Base-by-base conservation (phyloP, 1,284 basidiomycete genomes). In the Cerioporus squamosus region DNA sequence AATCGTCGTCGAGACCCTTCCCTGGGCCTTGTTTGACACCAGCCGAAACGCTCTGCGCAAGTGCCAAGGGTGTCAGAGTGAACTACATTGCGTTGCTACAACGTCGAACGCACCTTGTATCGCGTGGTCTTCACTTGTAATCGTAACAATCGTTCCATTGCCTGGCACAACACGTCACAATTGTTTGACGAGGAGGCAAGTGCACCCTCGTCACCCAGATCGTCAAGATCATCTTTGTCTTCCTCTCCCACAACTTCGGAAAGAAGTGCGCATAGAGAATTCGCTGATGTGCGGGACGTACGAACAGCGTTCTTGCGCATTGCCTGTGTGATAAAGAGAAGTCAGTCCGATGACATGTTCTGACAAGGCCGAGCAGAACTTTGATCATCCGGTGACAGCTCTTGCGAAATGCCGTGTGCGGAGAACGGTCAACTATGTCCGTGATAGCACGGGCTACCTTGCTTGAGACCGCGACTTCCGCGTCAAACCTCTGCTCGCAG, bases 371-470 rank as follows among this genome's bases (percentile, higher is more conserved):
- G 9, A 6, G 18, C 4, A n/a, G 31, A 71, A 87, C 89, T 77
- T 82, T 80, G 17, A 88, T 59, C 26, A 83, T 68, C 18, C 72
- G 73, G 48, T 67, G 68, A 64, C 77, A 81, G 60, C 71, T 76
- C 44, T 72, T 72, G 51, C 75, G 74, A 70, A 89, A 87, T 17
- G 57, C 57, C 2, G 66, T 53, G 61, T 84, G 78, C 2, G 73
- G 68, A 3, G 89, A 90, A 23, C 87, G 80, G 44, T 70, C 62
- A 42, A 81, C 75, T 47, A 91, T 83, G 38, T 75, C 75, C 29
- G 75, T 64, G 43, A 91, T 72, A 3, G 86, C 84, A 12, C 69
- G 73, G 44, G 78, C 76, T 43, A 90, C 79, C 7, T 79, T 78
- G 8, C 74, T 72, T 63, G 86, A 82, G 58, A 79, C 79, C 4